A percentile compares a stretch with the other conserved stretches of the same genome.
phyloP scores from a whole-genome alignment of 1,284 basidiomycete genomes.

The Moesziomyces aphidis region DNA sequence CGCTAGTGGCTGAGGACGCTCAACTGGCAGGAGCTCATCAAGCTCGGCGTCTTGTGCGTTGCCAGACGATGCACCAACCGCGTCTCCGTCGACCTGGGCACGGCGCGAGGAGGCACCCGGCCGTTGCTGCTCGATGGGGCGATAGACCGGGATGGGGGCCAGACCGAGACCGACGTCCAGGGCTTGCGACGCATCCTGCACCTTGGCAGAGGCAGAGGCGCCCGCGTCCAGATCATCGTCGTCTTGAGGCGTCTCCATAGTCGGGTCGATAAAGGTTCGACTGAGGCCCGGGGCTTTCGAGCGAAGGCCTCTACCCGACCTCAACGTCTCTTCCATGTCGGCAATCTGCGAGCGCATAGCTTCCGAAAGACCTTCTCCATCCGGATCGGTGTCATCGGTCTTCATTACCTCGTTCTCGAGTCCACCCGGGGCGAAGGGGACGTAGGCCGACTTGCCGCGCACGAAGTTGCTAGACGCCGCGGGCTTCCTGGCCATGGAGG shows the following conservation, averaged over 20 bases:
- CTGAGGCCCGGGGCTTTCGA: conserved; percentile 40
- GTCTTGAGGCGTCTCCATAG: conserved; percentile 69
- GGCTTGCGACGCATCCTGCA: conserved; percentile 24
- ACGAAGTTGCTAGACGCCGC: conserved; percentile 82
- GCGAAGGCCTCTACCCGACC: conserved; percentile 37
- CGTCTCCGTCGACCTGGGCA: conserved; percentile 17
- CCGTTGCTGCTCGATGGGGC: conserved; percentile 32
- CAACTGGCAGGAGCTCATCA: conserved; percentile 63
- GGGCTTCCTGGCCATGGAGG: conserved; percentile 84
- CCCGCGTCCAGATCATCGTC: conserved; percentile 51
- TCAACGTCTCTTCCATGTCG: conserved; percentile 47
- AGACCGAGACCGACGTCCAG: conserved; percentile 33
- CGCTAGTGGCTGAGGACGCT: conserved; percentile 48
- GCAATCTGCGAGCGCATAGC: conserved; percentile 28
- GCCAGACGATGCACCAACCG: not conserved
- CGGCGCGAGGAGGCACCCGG: conserved; percentile 15
- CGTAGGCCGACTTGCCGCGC: conserved; percentile 88
- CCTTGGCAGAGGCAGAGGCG: conserved; percentile 25
- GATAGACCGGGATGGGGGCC: conserved; percentile 47
- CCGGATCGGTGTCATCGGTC: conserved; percentile 13
- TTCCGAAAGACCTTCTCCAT: conserved; percentile 18
- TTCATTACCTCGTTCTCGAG: conserved; percentile 52
- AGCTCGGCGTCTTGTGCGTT: conserved; percentile 56
- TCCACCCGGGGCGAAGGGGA: conserved; percentile 72
- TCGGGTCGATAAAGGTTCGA: conserved; percentile 37